Conservation (phyloP, 331 rosid species). For the Rhamnella rubrinervis region DNA sequence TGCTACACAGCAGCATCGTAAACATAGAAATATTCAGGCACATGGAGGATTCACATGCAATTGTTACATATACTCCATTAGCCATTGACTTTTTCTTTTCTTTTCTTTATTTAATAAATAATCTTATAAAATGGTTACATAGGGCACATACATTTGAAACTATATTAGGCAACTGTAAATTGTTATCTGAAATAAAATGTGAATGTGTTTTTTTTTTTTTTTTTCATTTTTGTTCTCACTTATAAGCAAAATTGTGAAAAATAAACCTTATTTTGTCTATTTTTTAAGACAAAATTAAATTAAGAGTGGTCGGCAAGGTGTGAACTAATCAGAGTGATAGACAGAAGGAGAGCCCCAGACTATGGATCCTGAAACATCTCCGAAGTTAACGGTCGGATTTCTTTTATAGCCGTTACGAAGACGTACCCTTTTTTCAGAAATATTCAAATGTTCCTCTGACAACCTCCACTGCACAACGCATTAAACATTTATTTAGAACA, state of each 20-base stretch:
- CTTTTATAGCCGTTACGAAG: slow-evolving; percentile 57
- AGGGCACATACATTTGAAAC: no score
- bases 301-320: slow-evolving; percentile 28
- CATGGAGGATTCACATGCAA: background rate
- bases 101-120: background rate
- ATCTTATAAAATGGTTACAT: no score
- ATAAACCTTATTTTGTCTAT: no score
- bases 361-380: slow-evolving; percentile 19
- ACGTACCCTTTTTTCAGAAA: background rate
- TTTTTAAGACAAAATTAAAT: no score
- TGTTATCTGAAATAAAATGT: no score
- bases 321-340: background rate
- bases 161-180: no score
- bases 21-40: background rate
- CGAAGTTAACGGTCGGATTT: slow-evolving; percentile 49
- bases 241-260: no score
- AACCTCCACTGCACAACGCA: slow-evolving; percentile 1
- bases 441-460: slow-evolving; percentile 18
- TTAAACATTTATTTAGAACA: background rate
- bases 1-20: no score
- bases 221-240: no score
- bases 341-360: slow-evolving; percentile 20
- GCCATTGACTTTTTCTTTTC: background rate
- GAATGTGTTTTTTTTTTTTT: background rate
- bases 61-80: background rate